These are phyloP conservation scores for Claviceps cyperi DNA, from an alignment of 2,329 filamentous ascomycete species.

Conservation along the genomic window DNA sequence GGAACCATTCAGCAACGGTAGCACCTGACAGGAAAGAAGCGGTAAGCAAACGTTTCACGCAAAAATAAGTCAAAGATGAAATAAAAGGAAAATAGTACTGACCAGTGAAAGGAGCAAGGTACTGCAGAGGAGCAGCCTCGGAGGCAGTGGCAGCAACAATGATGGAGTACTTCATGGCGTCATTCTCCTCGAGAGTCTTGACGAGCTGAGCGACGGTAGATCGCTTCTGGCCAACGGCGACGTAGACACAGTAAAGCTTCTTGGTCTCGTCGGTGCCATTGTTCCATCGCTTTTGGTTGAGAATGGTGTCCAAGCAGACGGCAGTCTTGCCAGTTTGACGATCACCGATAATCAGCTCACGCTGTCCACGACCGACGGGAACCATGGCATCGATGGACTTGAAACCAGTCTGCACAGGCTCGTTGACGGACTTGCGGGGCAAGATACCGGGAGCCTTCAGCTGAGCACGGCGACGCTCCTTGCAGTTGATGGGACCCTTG, in stretches of 20 bases:
- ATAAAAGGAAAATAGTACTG: background rate
- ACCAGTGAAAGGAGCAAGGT: conserved; percentile 86
- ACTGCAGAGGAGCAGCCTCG: conserved; percentile 89
- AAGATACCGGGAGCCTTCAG: conserved; percentile 98
- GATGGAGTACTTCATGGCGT: conserved; percentile 96
- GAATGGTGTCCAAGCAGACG: conserved; percentile 91
- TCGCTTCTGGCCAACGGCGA: conserved; percentile 97
- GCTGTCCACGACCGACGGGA: conserved; percentile 98
- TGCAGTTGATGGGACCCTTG: conserved; percentile 92
- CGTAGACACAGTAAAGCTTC: conserved; percentile 99
- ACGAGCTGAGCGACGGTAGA: conserved; percentile 98
- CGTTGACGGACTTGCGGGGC: conserved; percentile 89
- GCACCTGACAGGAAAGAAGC: conserved; percentile 9
- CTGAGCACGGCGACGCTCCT: conserved; percentile 88
- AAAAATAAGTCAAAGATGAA: too few relatives aligned
- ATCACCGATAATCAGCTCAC: conserved; percentile 99
- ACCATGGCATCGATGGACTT: conserved; percentile 99
- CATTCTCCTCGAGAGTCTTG: conserved; percentile 99
- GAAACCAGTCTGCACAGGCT: conserved; percentile 98
- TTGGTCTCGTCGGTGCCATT: conserved; percentile 69
- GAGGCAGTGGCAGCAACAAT: conserved; percentile 93
- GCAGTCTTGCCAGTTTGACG: conserved; percentile 99
- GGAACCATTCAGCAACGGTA: conserved; percentile 57
- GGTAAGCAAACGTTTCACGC: background rate
- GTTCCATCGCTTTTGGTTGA: conserved; percentile 99